Evolutionary conservation across 148 eudicot species (phyloP), one percentile per base, ranked within the genome.

Genomic region (Rhododendron simsii): DNA sequence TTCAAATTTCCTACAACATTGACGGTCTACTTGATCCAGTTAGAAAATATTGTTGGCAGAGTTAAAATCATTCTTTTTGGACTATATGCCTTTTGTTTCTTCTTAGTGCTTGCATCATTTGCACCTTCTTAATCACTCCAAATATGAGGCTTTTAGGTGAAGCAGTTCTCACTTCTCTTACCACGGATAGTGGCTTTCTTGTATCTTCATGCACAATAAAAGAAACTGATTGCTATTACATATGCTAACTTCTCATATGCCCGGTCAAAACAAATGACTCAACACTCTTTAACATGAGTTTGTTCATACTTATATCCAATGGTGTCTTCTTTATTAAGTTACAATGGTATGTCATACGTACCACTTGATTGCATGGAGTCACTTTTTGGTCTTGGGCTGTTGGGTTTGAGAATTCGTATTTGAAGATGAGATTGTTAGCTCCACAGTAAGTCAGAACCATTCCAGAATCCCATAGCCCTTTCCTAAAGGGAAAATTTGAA

Each of bases 201-300:
- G 41, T 57, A 28, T 2, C 65, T 80, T 28, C 33, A 6, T 30
- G 63, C n/a, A 15, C 63, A 50, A 16, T 30, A 51, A 13, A 5
- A 80, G 3, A 21, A 47, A 16, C 12, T 44, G 14, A 20, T 37
- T 28, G 18, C 18, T 39, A 44, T 7, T 45, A 4, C 30, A 44
- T 28, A 21, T 44, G 59, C 39, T 79, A 47, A 48, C 82, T 26
- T 79, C 82, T 79, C 82, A 79, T 79, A 47, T 79, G 81, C 41
- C 55, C 12, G 39, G 61, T 48, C 61, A 48, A 79, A 79, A n/a
- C 82, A 78, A 48, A n/a, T 79, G 67, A 48, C 20, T 5, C 21
- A 14, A 7, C 4, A 30, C 10, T 26, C 30, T 30, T 51, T 33
- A 80, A 50, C 65, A 28, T 30, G 65, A 80, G 44, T 15, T 51